A percentile compares a stretch with the other conserved stretches of the same genome.
Evolutionary conservation across 176 grass and related monocot species (phyloP).

Genomic region (Triticum turgidum): DNA sequence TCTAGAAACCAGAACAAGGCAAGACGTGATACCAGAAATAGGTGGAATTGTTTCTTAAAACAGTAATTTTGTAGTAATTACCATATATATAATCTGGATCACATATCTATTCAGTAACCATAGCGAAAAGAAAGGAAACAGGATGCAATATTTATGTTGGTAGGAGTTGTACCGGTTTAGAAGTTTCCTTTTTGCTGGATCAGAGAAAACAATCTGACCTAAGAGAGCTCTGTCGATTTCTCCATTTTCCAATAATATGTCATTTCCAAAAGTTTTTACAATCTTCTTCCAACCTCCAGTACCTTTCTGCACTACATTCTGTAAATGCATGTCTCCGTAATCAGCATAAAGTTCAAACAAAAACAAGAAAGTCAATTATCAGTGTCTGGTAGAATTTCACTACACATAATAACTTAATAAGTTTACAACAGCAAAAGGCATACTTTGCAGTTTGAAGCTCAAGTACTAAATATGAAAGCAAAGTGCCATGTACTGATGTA

Average conservation of each 20-base stretch:
- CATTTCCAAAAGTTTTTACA: conserved; percentile 71
- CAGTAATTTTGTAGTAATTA: neutral
- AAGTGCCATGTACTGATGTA: neutral
- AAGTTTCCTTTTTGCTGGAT: conserved; percentile 63
- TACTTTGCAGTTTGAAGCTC: neutral
- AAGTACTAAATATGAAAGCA: neutral
- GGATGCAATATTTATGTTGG: neutral
- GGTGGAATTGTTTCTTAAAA: neutral
- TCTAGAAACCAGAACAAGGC: neutral
- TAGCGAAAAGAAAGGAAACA: neutral
- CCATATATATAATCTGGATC: neutral
- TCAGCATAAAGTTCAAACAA: neutral
- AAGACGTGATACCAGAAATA: neutral
- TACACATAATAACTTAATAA: neutral
- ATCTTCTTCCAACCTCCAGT: conserved; percentile 90
- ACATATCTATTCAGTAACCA: neutral
- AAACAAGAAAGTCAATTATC: neutral
- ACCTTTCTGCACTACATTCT: conserved; percentile 82
- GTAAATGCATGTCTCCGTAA: conserved; percentile 24
- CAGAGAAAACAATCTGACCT: conserved; percentile 83
- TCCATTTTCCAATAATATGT: conserved; percentile 75
- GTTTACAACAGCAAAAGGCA: neutral
- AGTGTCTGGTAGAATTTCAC: neutral
- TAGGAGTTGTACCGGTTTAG: conserved; percentile 58
- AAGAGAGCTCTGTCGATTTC: conserved; percentile 81